phyloP scores from a whole-genome alignment of 2,329 filamentous ascomycete species.

The Aspergillus sergii region DNA sequence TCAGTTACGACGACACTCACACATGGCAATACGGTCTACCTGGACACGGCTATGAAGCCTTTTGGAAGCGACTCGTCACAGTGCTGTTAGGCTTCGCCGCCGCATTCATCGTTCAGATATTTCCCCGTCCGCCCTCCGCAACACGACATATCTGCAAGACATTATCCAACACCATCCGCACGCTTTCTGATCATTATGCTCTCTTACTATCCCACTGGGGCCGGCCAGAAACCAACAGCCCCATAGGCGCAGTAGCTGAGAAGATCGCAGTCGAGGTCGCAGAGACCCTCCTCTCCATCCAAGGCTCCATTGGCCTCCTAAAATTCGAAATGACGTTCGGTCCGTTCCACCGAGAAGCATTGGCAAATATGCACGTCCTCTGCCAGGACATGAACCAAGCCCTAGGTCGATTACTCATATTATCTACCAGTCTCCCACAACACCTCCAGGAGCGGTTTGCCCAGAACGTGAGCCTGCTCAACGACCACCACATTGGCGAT shows the following conservation, averaged over 20 bases:
- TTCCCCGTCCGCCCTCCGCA: conserved; percentile 9
- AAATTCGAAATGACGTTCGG: conserved; percentile 9
- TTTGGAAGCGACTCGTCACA: conserved; percentile 12
- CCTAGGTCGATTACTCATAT: conserved; percentile 1
- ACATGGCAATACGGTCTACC: conserved; percentile 13
- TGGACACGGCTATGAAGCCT: conserved; percentile 8
- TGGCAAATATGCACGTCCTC: neutral
- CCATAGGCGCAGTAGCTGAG: conserved; percentile 1
- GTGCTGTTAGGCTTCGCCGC: conserved; percentile 10
- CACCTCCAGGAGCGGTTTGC: conserved; percentile 6
- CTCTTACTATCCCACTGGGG: conserved; percentile 10
- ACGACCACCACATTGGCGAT: conserved; percentile 7
- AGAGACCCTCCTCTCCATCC: conserved; percentile 6
- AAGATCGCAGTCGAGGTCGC: conserved; percentile 6
- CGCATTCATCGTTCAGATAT: conserved; percentile 9
- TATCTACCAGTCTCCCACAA: conserved; percentile 6
- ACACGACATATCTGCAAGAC: conserved; percentile 12
- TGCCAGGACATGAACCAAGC: conserved; percentile 12
- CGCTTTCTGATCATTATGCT: conserved; percentile 12
- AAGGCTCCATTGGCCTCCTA: conserved; percentile 3
- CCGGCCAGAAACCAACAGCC: neutral
- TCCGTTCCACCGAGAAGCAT: conserved; percentile 4
- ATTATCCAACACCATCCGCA: conserved; percentile 10
- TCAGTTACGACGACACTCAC: conserved; percentile 49
- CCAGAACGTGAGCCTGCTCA: conserved; percentile 4